Evolutionary conservation across 768 basidiomycete species (phyloP), one percentile per base, ranked within the genome.

Genomic region (Albatrellus ellisii): DNA sequence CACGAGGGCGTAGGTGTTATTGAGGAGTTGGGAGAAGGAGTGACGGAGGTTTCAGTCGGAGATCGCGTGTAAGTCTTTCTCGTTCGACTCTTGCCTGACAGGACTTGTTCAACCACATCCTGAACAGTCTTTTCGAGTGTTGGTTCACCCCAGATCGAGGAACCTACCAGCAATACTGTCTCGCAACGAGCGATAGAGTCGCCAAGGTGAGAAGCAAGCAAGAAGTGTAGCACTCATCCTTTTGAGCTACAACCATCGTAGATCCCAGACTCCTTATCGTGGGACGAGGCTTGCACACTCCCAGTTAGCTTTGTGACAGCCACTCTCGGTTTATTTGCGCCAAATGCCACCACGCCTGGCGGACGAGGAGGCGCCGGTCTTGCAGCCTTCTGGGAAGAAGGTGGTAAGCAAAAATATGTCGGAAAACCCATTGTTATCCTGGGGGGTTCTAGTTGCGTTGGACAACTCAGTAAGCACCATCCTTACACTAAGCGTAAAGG

Each of bases 291-390:
- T 1, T 26, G 48, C 9, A 48, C 54, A 11, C 37, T 58, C 6
- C 56, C 56, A 4, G 41, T 54, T 28, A 56, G 44, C 5, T 43
- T 55, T 25, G 47, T 47, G 10, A 56, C 56, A 5, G 56, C 55
- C 4, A 50, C 52, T 6, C 39, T 46, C 0, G 58, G 52, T 4
- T 49, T 57, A 6, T 58, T 49, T 43, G 41, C 25, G 15, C 28
- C 44, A 9, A 28, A 18, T 17, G 22, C 14, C 26, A 17, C 10
- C 9, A 22, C 26, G n/a, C n/a, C 20, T 24, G 37, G 22, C 7
- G 11, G n/a, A n/a, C 20, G 27, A 4, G 46, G 43, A n/a, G 37
- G 42, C 18, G 43, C 32, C 4, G 42, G 38, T 6, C 34, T 50
- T 27, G 45, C 34, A 8, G 26, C 31, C 22, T 21, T 45, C 12